phyloP scores from a whole-genome alignment of 306 rosid species.

The Lathyrus sativus region DNA sequence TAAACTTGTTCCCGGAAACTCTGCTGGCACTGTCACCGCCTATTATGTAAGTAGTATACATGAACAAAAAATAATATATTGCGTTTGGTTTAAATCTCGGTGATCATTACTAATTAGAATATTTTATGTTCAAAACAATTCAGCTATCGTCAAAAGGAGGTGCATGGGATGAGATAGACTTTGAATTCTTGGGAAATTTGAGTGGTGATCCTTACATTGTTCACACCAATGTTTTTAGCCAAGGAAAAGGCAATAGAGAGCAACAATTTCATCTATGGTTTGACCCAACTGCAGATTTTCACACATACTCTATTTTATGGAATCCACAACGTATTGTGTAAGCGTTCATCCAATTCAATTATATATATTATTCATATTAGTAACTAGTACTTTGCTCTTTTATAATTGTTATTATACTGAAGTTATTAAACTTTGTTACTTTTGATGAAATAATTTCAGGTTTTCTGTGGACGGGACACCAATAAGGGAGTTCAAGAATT shows the following conservation, averaged over 20 bases:
- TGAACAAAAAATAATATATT: too few relatives aligned
- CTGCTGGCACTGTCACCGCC: constrained; percentile 79
- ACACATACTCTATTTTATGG: constrained; percentile 71
- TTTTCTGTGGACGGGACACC: constrained; percentile 72
- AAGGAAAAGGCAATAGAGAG: constrained; percentile 67
- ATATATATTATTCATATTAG: too few relatives aligned
- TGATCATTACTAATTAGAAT: neutral
- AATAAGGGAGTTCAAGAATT: constrained; percentile 72
- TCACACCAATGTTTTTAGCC: constrained; percentile 67
- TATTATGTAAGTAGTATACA: constrained; percentile 54
- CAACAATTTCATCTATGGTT: constrained; percentile 74
- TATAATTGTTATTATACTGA: too few relatives aligned
- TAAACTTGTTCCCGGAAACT: constrained; percentile 64
- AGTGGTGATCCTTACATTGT: constrained; percentile 70
- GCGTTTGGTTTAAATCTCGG: too few relatives aligned
- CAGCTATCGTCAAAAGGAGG: constrained; percentile 62
- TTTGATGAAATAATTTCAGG: constrained; percentile 32
- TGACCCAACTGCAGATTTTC: constrained; percentile 68
- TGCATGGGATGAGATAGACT: constrained; percentile 71
- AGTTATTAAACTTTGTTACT: too few relatives aligned
- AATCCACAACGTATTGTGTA: constrained; percentile 61
- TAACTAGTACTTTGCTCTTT: neutral
- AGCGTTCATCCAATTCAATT: neutral
- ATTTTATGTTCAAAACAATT: neutral
- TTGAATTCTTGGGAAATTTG: constrained; percentile 68